Base-by-base conservation (phyloP, 2,329 filamentous ascomycete genomes). In the Colletotrichum cordylinicola region DNA sequence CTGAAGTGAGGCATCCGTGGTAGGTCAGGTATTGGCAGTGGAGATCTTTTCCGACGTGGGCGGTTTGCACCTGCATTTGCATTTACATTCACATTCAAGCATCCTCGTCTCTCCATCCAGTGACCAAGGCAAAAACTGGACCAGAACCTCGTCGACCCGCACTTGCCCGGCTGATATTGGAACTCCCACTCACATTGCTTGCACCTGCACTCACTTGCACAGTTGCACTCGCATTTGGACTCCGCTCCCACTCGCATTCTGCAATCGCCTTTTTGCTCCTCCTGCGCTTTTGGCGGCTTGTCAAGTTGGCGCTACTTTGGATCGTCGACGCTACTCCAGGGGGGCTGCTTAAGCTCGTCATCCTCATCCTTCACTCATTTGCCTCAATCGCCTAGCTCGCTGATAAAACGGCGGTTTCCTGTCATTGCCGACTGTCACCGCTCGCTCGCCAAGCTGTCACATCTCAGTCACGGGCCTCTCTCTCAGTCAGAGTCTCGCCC, bases 251-350 rank as follows among this genome's bases (percentile, higher is more conserved):
- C 64, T 35, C 39, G 33, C 43, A 52, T 52, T 21, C 8, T 52
- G 43, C 43, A 52, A 52, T 48, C 62, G 21, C 37, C n/a, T 29
- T 18, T 18, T 37, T 31, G 64, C 52, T 15, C 18, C 39, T 31
- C 24, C 27, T 37, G 67, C 67, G 67, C 72, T 65, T 74, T 65
- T 71, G 60, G 67, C 67, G 67, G 72, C 67, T 74, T 48, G 60
- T 55, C 72, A 72, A 8, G 35, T 31, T 68, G 24, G 37, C 68
- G 61, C 72, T 71, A 70, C 61, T 66, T 18, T 35, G n/a, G 60
- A 66, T 71, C 72, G 60, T 71, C 67, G 21, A 37, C 72, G 67
- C 72, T 66, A 74, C 67, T 65, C 35, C 67, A 65, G 58, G 72
- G 72, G 43, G 27, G 16, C 27, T 33, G 35, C 58, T 74, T 9